Evolutionary conservation across 495 filamentous ascomycete genomes (phyloP), one percentile per base, ranked within the genome.

Genomic region (Mycothermus thermophilus): DNA sequence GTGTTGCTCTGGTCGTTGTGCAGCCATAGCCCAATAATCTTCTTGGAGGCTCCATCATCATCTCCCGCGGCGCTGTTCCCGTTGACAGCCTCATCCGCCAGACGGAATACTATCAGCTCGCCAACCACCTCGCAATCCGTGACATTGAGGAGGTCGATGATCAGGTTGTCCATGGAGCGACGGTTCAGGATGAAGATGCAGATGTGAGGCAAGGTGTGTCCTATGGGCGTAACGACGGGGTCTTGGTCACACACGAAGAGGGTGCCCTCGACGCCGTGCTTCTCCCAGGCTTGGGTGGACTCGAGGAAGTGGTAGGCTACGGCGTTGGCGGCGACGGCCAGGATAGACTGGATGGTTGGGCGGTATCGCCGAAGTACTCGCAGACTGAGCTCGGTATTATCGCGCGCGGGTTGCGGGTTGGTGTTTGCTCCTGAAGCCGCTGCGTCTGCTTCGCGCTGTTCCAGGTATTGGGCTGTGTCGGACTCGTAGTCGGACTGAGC

Each of bases 371-470:
- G 74, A 12, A 93, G 62, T 22, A 92, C 85, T 34, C 67, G 59
- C 49, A 90, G 66, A 60, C 93, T 94, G 34, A 93, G 73, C 42
- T 87, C 78, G 20, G 75, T 73, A 58, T 84, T 88, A 71, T 41
- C 76, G 77, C 3, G 58, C 50, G 23, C 71, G 66, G 14, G 65
- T 64, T 13, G 61, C 41, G 22, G 51, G 48, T 28, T 47, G 12
- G 15, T 37, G n/a, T n/a, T n/a, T n/a, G n/a, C n/a, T n/a, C n/a
- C n/a, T 11, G 22, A 11, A 25, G 22, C 22, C 27, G 23, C 43
- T 24, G 9, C 36, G 11, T 13, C 50, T 41, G 37, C 49, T 42
- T 34, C 41, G 41, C 45, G 48, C 20, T 46, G 40, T 20, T 51
- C 59, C 32, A 69, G 59, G 32, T 62, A 44, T 38, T 66, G 55